Base-by-base conservation (phyloP, 345 rosid genomes). In the Orychophragmus violaceus region DNA sequence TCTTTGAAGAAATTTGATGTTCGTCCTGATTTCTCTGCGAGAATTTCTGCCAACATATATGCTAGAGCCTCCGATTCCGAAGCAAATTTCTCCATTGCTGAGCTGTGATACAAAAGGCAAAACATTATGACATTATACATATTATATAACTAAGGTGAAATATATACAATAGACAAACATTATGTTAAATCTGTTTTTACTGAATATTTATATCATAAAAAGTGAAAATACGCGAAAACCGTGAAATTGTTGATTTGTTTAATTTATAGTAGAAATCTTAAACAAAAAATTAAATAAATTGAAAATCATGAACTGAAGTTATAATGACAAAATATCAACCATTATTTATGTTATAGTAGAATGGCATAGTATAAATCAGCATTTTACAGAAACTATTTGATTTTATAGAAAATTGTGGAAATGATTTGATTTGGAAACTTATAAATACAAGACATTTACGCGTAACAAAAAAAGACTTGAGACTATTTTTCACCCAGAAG, bases 81-180 rank as follows among this genome's bases (percentile, higher is more conserved):
- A 9, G 85, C 91, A 76, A 84, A 94, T 21, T 79, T 76, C 55
- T 85, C 89, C 79, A 90, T 76, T 29, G 88, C 75, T 60, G 83
- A 82, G 61, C 97, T 90, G 83, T 10, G 19, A 50, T 22, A 60
- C 19, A 11, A 24, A 4, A 35, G 8, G 10, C 32, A 27, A 5
- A 41, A 14, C n/a, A 13, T 27, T 52, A 51, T 36, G 5, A 24
- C 36, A 16, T 36, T 36, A 27, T 19, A 36, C 29, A 13, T 8
- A 19, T 16, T 41, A 3, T 29, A 8, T 22, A n/a, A 42, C 24
- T 19, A 18, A 18, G 30, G 44, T 55, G 21, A 8, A 28, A 32
- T 8, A 8, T 6, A 35, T n/a, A n/a, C n/a, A n/a, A n/a, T n/a
- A n/a, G n/a, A n/a, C n/a, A n/a, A n/a, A n/a, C n/a, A n/a, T n/a